Conservation (phyloP, 352 stramenopile species). For the Phytophthora brassicae region DNA sequence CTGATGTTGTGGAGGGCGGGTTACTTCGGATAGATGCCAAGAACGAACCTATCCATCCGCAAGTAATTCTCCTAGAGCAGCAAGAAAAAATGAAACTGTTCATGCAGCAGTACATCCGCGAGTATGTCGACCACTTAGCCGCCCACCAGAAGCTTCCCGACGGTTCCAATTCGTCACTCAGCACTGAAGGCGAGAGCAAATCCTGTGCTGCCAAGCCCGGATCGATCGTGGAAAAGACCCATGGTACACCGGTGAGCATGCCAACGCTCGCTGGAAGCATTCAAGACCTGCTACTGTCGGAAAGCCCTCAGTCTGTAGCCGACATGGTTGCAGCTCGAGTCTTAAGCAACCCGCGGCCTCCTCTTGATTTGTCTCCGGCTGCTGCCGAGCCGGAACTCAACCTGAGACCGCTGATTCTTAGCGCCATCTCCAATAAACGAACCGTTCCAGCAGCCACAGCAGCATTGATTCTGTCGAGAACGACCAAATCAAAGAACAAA, state of each 20-base stretch:
- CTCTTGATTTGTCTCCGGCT: conserved; percentile 15
- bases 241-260: conserved; percentile 56
- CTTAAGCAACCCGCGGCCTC: conserved; percentile 11
- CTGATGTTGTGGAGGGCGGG: conserved; percentile 1
- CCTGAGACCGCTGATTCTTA: conserved; percentile 12
- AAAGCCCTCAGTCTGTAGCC: conserved; percentile 75
- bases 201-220: conserved; percentile 3
- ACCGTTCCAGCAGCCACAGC: conserved; percentile 1
- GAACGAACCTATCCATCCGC: conserved; percentile 50
- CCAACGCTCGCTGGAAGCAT: conserved; percentile 57
- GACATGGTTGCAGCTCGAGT: conserved; percentile 35
- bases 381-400: conserved; percentile 19
- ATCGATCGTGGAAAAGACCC: conserved; percentile 34
- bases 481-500: conserved; percentile 1
- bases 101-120: conserved; percentile 65
- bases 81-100: conserved; percentile 52
- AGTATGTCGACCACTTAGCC: conserved; percentile 60
- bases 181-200: not conserved
- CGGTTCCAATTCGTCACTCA: not conserved
- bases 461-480: not conserved
- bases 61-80: conserved; percentile 45
- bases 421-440: not conserved
- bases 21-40: conserved; percentile 50
- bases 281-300: conserved; percentile 63
- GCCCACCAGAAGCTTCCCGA: conserved; percentile 21